Percentiles rank a stretch among this genome's conserved stretches.
phyloP scores from a whole-genome alignment of 2,329 filamentous ascomycete genomes.

The Monosporascus sp. region DNA sequence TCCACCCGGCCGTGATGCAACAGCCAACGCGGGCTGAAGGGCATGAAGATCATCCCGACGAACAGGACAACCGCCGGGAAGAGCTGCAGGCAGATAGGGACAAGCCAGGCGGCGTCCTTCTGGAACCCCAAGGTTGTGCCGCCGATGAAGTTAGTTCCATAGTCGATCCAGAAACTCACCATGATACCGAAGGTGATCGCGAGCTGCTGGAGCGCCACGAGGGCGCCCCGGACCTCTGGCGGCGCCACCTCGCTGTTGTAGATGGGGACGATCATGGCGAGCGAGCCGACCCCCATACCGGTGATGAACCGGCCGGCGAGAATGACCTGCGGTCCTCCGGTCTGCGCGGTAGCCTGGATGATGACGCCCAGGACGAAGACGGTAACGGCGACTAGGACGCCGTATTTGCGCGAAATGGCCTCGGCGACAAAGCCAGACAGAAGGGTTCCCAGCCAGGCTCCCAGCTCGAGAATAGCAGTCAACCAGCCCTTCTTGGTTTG shows the following conservation, averaged over 20 bases:
- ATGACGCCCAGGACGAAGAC: conserved; percentile 69
- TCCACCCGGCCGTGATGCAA: conserved; percentile 58
- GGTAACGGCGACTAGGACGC: conserved; percentile 58
- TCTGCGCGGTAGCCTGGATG: conserved; percentile 59
- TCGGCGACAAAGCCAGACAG: conserved; percentile 70
- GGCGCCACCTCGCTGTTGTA: conserved; percentile 44
- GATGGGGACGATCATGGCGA: conserved; percentile 63
- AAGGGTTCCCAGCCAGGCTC: conserved; percentile 71
- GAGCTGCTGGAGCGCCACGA: conserved; percentile 45
- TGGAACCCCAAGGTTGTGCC: conserved; percentile 43
- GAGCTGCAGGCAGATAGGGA: conserved; percentile 69
- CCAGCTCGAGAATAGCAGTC: conserved; percentile 67
- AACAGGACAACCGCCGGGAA: conserved; percentile 62
- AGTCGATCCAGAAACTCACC: conserved; percentile 60
- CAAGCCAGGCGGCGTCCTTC: conserved; percentile 66
- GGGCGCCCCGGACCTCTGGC: conserved; percentile 36
- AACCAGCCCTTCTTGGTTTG: conserved; percentile 56
- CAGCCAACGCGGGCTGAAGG: conserved; percentile 73
- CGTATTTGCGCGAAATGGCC: conserved; percentile 62
- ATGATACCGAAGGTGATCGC: conserved; percentile 59
- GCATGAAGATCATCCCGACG: conserved; percentile 73
- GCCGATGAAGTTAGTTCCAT: conserved; percentile 63
- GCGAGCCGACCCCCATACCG: conserved; percentile 63
- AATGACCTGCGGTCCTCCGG: conserved; percentile 53
- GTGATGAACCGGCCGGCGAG: conserved; percentile 70